Evolutionary conservation across 139 green algal species (phyloP).

Genomic region (Chlorella vulgaris): DNA sequence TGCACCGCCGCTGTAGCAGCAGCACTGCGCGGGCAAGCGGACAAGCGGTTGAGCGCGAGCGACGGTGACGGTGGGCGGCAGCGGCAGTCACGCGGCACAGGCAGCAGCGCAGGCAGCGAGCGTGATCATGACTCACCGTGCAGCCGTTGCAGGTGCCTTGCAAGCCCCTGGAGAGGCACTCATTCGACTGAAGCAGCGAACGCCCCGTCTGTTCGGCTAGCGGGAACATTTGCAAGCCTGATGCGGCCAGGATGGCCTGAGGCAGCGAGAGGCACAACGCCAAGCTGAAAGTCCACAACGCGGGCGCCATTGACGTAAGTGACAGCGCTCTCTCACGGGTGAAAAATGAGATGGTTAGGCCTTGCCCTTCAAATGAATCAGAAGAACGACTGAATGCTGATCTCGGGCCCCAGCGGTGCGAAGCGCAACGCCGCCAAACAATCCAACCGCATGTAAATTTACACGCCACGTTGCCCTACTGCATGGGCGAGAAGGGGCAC

Average conservation of each 20-base stretch:
- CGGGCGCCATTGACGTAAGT: too few species aligned
- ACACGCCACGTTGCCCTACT: conserved; percentile 37
- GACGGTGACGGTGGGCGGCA: too few species aligned
- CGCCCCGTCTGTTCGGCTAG: not conserved
- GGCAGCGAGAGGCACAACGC: too few species aligned
- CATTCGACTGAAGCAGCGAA: not conserved
- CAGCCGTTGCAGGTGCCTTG: conserved; percentile 3
- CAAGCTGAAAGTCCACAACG: too few species aligned
- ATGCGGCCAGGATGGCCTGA: not conserved
- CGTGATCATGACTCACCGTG: not conserved
- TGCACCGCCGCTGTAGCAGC: conserved; percentile 14
- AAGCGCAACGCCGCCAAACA: too few species aligned
- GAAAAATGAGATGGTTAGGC: too few species aligned
- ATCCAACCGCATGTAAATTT: not conserved
- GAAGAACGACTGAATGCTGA: too few species aligned
- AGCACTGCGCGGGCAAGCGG: not conserved
- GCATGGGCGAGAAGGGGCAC: conserved; percentile 66
- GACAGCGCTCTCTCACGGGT: too few species aligned
- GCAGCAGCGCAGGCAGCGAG: not conserved
- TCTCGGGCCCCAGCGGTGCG: not conserved
- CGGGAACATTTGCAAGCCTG: not conserved
- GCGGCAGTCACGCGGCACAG: not conserved
- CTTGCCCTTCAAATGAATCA: too few species aligned
- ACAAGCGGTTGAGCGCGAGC: too few species aligned
- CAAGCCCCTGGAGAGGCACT: not conserved